A percentile compares a stretch with the other conserved stretches of the same genome.
phyloP scores from a whole-genome alignment of 192 early-diverging fungal species.

The Entomortierella chlamydospora region DNA sequence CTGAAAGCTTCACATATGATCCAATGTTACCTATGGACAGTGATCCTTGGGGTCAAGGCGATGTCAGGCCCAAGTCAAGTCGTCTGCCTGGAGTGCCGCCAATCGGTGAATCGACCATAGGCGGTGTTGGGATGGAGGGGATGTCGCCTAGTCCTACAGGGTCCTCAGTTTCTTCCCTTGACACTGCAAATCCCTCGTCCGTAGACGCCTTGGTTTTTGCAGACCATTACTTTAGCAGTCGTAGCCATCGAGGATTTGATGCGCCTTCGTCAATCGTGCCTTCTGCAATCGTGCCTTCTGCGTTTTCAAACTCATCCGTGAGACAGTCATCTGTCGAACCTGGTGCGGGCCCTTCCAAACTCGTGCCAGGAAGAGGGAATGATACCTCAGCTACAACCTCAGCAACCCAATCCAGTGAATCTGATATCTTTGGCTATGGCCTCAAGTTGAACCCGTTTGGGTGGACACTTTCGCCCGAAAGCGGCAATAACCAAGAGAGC shows the following conservation, averaged over 20 bases:
- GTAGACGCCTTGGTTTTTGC: constrained; percentile 38
- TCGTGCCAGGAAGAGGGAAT: neutral
- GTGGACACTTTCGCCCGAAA: constrained; percentile 25
- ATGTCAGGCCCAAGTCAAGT: neutral
- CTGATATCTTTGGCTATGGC: constrained; percentile 47
- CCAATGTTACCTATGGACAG: neutral
- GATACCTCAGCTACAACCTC: neutral
- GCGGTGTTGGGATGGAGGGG: constrained; percentile 2
- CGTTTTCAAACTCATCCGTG: neutral
- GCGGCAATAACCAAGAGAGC: neutral
- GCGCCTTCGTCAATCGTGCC: constrained; percentile 12
- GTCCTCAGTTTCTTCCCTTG: constrained; percentile 23
- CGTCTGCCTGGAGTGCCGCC: neutral
- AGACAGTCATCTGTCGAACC: neutral
- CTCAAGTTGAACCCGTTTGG: constrained; percentile 44
- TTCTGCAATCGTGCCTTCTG: too few species aligned
- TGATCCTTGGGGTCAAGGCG: constrained; percentile 12
- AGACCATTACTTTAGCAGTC: constrained; percentile 42
- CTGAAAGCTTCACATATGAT: neutral
- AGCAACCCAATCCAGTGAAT: neutral
- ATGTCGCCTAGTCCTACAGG: constrained; percentile 26
- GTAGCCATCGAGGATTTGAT: constrained; percentile 27
- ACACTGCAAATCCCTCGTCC: constrained; percentile 14
- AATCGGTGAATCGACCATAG: neutral
- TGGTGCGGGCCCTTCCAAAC: neutral